phyloP scores from a whole-genome alignment of 495 filamentous ascomycete species.

The Entonaema liquescens region DNA sequence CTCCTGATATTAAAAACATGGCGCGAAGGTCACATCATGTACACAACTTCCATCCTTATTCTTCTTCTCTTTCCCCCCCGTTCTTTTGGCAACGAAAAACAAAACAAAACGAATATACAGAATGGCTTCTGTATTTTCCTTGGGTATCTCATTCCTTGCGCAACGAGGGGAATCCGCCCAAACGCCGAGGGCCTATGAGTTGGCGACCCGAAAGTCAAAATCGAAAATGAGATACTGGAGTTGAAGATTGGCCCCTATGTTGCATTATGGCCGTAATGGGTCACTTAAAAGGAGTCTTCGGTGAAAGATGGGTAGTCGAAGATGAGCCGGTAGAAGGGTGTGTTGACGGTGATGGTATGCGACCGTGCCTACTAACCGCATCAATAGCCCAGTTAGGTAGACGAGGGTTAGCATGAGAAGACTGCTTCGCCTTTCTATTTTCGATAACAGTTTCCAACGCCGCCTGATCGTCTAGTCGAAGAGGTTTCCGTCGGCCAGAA shows the following conservation, averaged over 20 bases:
- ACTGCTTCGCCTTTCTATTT: conserved; percentile 34
- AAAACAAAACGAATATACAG: neutral
- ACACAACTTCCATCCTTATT: neutral
- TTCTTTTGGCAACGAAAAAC: neutral
- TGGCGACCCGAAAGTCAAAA: neutral
- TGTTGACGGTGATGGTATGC: conserved; percentile 15
- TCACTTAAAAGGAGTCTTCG: conserved; percentile 30
- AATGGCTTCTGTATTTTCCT: neutral
- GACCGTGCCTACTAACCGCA: conserved; percentile 35
- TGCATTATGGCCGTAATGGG: neutral
- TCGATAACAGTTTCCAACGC: conserved; percentile 41
- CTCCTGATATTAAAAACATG: too few species aligned
- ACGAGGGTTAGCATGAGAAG: conserved; percentile 30
- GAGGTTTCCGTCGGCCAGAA: conserved; percentile 25
- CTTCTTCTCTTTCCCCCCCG: too few species aligned
- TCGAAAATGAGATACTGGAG: neutral
- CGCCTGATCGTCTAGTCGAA: conserved; percentile 34
- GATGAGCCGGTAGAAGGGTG: neutral
- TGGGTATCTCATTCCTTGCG: conserved; percentile 15
- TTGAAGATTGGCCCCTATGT: neutral
- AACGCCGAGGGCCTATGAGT: conserved; percentile 2
- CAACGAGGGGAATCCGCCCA: neutral
- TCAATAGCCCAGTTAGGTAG: conserved; percentile 42
- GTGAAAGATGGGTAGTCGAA: neutral
- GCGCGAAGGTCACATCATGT: too few species aligned